These are phyloP conservation scores for Acanthamoeba divionensis DNA, from an alignment of 208 protist genomes.

Conservation along the genomic window DNA sequence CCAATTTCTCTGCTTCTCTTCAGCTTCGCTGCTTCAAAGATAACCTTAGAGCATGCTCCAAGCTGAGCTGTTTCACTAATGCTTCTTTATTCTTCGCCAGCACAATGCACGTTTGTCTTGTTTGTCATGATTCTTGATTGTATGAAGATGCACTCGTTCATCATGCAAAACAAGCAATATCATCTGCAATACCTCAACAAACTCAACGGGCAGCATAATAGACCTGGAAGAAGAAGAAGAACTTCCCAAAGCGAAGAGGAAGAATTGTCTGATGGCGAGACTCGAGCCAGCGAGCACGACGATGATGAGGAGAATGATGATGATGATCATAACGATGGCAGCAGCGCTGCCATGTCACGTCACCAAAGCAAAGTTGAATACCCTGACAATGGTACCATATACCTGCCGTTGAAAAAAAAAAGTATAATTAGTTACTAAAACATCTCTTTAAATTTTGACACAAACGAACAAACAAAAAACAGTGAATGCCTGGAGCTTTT, in stretches of 20 bases:
- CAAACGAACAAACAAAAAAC: neutral
- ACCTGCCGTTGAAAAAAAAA: neutral
- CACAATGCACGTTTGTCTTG: constrained; percentile 9
- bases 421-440: neutral
- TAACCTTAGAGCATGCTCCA: too few species aligned
- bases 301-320: neutral
- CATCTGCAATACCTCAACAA: neutral
- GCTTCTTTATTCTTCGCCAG: neutral
- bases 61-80: too few species aligned
- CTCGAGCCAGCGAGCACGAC: neutral
- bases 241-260: neutral
- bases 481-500: neutral
- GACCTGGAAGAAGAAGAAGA: neutral
- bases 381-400: neutral
- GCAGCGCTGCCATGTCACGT: neutral
- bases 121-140: constrained; percentile 17
- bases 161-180: constrained; percentile 29
- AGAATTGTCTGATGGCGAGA: neutral
- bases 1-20: neutral
- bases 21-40: neutral
- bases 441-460: neutral
- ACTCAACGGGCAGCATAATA: neutral
- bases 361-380: neutral
- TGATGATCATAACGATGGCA: neutral
- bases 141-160: constrained; percentile 52